Evolutionary conservation across 192 early-diverging fungal species (phyloP).

Genomic region (Bifiguratus adelaidae): DNA sequence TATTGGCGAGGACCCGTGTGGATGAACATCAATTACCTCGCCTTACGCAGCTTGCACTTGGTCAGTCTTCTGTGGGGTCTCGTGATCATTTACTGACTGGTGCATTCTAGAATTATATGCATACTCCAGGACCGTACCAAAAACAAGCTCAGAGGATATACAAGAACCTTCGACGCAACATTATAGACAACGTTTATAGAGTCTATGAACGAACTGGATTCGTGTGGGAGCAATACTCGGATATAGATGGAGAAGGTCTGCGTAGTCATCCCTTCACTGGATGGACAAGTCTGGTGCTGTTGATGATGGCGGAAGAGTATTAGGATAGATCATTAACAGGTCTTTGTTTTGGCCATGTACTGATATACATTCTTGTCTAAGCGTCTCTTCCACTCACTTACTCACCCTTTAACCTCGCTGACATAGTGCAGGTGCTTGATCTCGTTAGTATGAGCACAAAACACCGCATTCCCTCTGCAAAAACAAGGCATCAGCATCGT

Average conservation of each 20-base stretch:
- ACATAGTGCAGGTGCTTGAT: no score
- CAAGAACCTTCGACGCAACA: constrained; percentile 55
- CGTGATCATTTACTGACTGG: neutral
- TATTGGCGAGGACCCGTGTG: constrained; percentile 95
- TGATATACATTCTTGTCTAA: no score
- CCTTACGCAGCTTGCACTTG: constrained; percentile 56
- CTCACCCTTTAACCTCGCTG: no score
- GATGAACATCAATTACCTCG: constrained; percentile 88
- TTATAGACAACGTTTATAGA: constrained; percentile 64
- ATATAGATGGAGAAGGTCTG: constrained; percentile 56
- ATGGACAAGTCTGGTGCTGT: constrained; percentile 76
- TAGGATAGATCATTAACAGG: no score
- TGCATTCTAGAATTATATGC: constrained; percentile 36
- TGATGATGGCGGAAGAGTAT: constrained; percentile 83
- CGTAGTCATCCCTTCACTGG: constrained; percentile 93
- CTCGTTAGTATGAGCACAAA: no score
- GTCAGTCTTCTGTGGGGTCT: constrained; percentile 18
- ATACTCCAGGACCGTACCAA: constrained; percentile 52
- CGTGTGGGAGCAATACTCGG: constrained; percentile 90
- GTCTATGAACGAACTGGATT: constrained; percentile 73
- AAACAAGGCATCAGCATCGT: no score
- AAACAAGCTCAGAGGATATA: constrained; percentile 62
- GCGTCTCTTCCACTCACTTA: no score
- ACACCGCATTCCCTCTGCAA: no score
- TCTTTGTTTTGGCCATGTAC: no score